Evolutionary conservation across 441 rosid species (phyloP).

Genomic region (Francoa sonchifolia): DNA sequence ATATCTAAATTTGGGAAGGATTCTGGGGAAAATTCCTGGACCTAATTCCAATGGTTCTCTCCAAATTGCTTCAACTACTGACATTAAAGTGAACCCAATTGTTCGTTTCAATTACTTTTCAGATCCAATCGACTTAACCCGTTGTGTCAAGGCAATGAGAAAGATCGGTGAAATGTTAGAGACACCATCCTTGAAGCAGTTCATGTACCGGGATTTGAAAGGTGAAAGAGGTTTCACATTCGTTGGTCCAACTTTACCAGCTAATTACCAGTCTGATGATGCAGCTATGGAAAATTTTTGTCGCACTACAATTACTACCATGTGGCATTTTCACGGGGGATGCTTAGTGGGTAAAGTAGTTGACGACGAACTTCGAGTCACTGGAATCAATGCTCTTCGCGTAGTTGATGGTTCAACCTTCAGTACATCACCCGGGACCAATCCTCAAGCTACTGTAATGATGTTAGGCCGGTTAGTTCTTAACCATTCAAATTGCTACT

Average conservation of each 20-base stretch:
- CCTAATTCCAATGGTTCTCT: not conserved
- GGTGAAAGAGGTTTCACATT: not conserved
- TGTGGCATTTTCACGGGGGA: conserved; percentile 1
- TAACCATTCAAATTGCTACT: too few species aligned
- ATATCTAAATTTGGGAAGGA: too few species aligned
- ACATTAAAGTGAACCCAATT: not conserved
- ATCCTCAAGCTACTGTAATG: conserved; percentile 6
- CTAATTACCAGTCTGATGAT: not conserved
- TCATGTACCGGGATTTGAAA: not conserved
- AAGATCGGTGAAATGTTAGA: not conserved
- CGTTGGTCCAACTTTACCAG: not conserved
- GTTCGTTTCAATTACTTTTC: not conserved
- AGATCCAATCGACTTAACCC: not conserved
- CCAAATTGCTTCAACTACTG: not conserved
- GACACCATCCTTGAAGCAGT: not conserved
- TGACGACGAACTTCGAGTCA: not conserved
- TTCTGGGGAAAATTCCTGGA: not conserved
- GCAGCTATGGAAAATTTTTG: not conserved
- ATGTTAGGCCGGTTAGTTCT: conserved; percentile 5
- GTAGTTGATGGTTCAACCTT: conserved; percentile 5
- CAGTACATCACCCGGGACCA: conserved; percentile 3
- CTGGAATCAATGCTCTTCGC: not conserved
- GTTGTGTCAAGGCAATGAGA: not conserved
- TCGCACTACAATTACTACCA: not conserved
- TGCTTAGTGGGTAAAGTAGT: not conserved